phyloP scores from a whole-genome alignment of 2,329 filamentous ascomycete species.

The Trichophyton simii region DNA sequence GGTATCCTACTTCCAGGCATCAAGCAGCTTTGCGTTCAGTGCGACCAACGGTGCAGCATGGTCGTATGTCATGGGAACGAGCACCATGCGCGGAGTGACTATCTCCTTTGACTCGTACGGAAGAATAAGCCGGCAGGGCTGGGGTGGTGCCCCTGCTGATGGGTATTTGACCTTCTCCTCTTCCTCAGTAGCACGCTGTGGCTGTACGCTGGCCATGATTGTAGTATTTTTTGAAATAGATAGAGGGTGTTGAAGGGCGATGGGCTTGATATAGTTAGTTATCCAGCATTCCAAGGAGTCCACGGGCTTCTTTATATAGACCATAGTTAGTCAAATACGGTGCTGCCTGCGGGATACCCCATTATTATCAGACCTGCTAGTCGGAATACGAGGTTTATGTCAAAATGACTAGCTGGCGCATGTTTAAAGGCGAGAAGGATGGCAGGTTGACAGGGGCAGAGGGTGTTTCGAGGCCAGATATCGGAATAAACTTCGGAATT shows the following conservation, averaged over 20 bases:
- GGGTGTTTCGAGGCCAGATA: not conserved
- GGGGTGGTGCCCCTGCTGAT: conserved; percentile 7
- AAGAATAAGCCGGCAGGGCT: conserved; percentile 6
- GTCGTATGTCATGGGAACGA: not conserved
- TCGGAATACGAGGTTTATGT: not conserved
- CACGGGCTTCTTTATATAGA: not conserved
- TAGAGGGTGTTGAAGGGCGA: not conserved
- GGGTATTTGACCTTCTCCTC: conserved; percentile 8
- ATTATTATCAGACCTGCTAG: not conserved
- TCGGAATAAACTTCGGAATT: not conserved
- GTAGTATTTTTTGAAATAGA: not conserved
- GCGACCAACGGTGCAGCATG: not conserved
- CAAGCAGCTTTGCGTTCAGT: not conserved
- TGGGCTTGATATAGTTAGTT: not conserved
- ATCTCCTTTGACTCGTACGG: conserved; percentile 6
- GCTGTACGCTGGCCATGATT: not conserved
- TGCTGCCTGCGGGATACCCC: not conserved
- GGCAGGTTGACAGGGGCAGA: not conserved
- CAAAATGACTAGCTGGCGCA: not conserved
- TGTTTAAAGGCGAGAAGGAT: not conserved
- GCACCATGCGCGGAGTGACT: conserved; percentile 8
- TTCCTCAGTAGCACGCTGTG: not conserved
- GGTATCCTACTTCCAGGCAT: not conserved
- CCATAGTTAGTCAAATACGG: not conserved
- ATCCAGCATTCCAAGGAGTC: not conserved